Conservation (phyloP, 2,329 filamentous ascomycete genomes). For the Chrysoporthe puriensis region DNA sequence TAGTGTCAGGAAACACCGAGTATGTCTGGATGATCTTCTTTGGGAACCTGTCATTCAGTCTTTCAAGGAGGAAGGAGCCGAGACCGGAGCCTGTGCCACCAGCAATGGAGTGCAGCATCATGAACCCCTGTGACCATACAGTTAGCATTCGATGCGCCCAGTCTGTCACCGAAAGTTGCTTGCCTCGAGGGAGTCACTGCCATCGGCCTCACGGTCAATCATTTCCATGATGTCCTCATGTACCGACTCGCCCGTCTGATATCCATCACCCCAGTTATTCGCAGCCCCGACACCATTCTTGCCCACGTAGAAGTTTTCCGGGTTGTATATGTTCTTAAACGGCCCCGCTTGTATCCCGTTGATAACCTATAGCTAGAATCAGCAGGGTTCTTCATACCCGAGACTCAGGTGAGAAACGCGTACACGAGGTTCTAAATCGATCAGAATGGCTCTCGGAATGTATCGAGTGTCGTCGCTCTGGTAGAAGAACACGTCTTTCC, state of each 20-base stretch:
- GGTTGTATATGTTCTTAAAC: conserved; percentile 99
- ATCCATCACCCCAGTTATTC: conserved; percentile 98
- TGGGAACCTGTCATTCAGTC: conserved; percentile 94
- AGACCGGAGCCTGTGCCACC: conserved; percentile 96
- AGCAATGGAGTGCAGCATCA: conserved; percentile 97
- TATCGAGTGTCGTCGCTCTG: conserved; percentile 99
- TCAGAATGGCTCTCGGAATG: conserved; percentile 92
- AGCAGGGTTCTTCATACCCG: neutral
- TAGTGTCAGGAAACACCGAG: conserved; percentile 94
- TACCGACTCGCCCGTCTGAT: conserved; percentile 87
- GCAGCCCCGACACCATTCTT: conserved; percentile 92
- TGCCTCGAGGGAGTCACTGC: conserved; percentile 93
- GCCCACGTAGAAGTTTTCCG: conserved; percentile 97
- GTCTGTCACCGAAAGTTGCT: conserved; percentile 16
- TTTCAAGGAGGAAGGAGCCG: conserved; percentile 90
- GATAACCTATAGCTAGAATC: conserved; percentile 63
- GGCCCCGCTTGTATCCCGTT: conserved; percentile 90
- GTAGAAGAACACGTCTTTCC: conserved; percentile 99
- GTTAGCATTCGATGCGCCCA: conserved; percentile 31
- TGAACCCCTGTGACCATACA: conserved; percentile 72
- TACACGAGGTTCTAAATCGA: conserved; percentile 92
- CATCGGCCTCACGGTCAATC: conserved; percentile 98
- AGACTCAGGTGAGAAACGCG: conserved; percentile 28
- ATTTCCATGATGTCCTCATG: conserved; percentile 99
- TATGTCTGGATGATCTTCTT: conserved; percentile 99